These are phyloP conservation scores for Tetragonia tetragonoides DNA, from an alignment of 148 eudicot genomes.

Conservation along the genomic window DNA sequence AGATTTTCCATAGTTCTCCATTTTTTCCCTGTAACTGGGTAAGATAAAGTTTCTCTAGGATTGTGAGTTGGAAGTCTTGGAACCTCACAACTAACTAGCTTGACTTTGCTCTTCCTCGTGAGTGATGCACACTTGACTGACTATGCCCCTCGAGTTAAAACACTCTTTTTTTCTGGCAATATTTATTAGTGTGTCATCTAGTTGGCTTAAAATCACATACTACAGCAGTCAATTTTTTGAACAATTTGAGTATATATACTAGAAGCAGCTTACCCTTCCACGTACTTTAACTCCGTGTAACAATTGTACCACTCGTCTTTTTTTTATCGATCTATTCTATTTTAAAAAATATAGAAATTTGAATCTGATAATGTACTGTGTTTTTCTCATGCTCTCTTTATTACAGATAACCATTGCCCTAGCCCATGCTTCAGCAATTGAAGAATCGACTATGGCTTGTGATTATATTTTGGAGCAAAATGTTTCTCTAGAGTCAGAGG, in stretches of 20 bases:
- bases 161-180: too few relatives aligned
- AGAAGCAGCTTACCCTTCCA: constrained; percentile 4
- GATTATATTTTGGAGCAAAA: constrained; percentile 56
- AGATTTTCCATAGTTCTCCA: too few relatives aligned
- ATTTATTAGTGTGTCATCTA: too few relatives aligned
- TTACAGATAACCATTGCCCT: constrained; percentile 67
- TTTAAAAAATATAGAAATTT: background rate
- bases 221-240: background rate
- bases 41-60: too few relatives aligned
- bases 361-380: background rate
- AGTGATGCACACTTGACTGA: too few relatives aligned
- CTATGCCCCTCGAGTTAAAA: too few relatives aligned
- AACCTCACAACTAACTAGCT: too few relatives aligned
- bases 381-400: background rate
- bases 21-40: too few relatives aligned
- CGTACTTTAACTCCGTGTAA: background rate
- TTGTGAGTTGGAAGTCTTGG: too few relatives aligned
- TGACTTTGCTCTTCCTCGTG: too few relatives aligned
- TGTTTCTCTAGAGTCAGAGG: constrained; percentile 45
- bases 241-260: background rate
- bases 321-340: background rate
- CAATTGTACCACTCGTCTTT: constrained; percentile 1
- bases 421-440: constrained; percentile 58
- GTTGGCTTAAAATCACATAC: background rate
- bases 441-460: constrained; percentile 49